Conservation (phyloP, 2,329 filamentous ascomycete genomes). For the Fusarium burgessii region DNA sequence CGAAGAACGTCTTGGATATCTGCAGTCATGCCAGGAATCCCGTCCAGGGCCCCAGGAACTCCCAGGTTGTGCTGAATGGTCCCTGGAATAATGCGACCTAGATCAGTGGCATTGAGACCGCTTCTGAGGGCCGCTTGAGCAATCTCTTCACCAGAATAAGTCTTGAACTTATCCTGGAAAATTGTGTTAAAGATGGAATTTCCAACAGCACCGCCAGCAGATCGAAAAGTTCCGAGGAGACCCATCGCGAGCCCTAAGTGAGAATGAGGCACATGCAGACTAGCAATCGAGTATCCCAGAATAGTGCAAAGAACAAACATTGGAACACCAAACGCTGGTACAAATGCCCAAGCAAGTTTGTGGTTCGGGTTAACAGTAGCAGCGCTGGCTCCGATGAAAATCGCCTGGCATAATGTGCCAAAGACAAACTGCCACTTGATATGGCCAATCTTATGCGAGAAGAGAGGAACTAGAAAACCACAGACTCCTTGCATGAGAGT, state of each 20-base stretch:
- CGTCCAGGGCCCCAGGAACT: not conserved
- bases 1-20: slow-evolving; percentile 1
- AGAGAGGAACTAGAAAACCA: not conserved
- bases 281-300: slow-evolving; percentile 21
- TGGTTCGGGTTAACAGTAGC: slow-evolving; percentile 31
- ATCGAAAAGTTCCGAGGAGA: slow-evolving; percentile 22
- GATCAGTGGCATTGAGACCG: not conserved
- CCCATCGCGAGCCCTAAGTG: slow-evolving; percentile 28
- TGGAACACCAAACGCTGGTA: slow-evolving; percentile 22
- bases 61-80: slow-evolving; percentile 12
- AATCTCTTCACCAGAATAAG: slow-evolving; percentile 13
- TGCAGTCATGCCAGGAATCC: not conserved
- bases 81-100: slow-evolving; percentile 3
- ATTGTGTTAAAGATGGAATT: slow-evolving; percentile 27
- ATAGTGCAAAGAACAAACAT: slow-evolving; percentile 29
- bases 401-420: slow-evolving; percentile 10
- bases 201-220: slow-evolving; percentile 15
- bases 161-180: slow-evolving; percentile 20
- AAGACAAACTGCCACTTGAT: slow-evolving; percentile 22
- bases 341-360: slow-evolving; percentile 28
- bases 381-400: slow-evolving; percentile 23
- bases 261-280: slow-evolving; percentile 29
- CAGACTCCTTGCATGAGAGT: slow-evolving; percentile 1
- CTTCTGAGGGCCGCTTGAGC: not conserved
- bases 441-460: slow-evolving; percentile 6